Percentiles rank a stretch among this genome's conserved stretches.
These are phyloP conservation scores for Termitomyces sp. DNA, from an alignment of 768 basidiomycete genomes.

Conservation along the genomic window DNA sequence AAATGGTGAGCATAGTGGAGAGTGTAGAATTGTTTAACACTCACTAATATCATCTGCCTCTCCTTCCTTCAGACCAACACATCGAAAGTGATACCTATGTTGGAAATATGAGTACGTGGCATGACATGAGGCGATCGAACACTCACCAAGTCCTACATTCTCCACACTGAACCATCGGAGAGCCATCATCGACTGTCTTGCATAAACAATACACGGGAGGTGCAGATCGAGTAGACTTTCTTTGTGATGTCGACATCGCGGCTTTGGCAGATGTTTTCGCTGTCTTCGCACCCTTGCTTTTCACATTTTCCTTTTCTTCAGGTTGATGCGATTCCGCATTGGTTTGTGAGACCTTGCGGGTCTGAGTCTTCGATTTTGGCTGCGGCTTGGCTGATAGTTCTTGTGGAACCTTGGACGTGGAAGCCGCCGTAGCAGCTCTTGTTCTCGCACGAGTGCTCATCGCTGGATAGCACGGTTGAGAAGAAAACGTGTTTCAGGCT, in stretches of 20 bases:
- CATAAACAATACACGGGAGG: conserved; percentile 53
- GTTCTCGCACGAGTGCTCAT: conserved; percentile 47
- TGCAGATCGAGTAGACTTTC: conserved; percentile 4
- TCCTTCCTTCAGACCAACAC: conserved; percentile 55
- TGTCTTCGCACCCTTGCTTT: conserved; percentile 10
- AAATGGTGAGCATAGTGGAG: not conserved
- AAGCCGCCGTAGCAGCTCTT: conserved; percentile 25
- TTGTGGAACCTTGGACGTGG: conserved; percentile 12
- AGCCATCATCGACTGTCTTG: conserved; percentile 64
- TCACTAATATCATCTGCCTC: conserved; percentile 77
- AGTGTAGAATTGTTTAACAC: conserved; percentile 22
- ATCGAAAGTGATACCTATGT: conserved; percentile 79
- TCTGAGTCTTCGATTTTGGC: conserved; percentile 11
- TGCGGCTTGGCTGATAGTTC: conserved; percentile 9
- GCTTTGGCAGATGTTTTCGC: conserved; percentile 12
- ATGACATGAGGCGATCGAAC: not conserved
- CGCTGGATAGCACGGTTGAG: not conserved
- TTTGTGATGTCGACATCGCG: not conserved
- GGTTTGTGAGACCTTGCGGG: conserved; percentile 10
- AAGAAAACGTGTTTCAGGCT: conserved; percentile 12
- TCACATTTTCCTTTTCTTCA: conserved; percentile 25
- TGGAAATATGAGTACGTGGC: conserved; percentile 4
- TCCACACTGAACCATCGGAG: conserved; percentile 76
- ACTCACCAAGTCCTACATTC: conserved; percentile 65
- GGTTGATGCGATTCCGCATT: conserved; percentile 11